A percentile compares a stretch with the other conserved stretches of the same genome.
Conservation (phyloP, 768 basidiomycete genomes). For the Naematelia aurantialba region DNA sequence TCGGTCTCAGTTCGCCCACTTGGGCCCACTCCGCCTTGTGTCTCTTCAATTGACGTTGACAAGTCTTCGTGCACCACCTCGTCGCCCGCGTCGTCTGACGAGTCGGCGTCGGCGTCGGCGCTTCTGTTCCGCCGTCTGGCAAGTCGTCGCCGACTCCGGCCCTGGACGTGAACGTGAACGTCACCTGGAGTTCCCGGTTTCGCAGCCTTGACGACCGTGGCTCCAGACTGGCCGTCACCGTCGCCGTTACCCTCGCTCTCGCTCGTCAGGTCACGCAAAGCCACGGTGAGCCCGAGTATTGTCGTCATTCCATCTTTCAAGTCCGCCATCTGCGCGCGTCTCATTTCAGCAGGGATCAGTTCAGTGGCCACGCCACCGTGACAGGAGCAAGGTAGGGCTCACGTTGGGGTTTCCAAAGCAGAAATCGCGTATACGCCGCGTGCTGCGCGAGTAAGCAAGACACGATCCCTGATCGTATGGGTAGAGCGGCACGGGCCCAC, state of each 20-base stretch:
- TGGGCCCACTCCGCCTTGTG: too few relatives aligned
- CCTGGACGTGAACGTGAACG: slow-evolving; percentile 5
- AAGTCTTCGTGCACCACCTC: too few relatives aligned
- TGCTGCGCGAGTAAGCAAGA: slow-evolving; percentile 11
- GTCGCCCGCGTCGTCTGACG: slow-evolving; percentile 4
- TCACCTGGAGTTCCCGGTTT: not conserved
- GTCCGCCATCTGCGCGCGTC: slow-evolving; percentile 21
- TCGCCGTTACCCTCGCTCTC: not conserved
- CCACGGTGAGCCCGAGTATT: slow-evolving; percentile 18
- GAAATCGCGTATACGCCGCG: slow-evolving; percentile 20
- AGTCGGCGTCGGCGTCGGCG: slow-evolving; percentile 1
- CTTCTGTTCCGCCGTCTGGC: not conserved
- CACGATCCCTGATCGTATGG: not conserved
- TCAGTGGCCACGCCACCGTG: too few relatives aligned
- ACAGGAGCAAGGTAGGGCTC: too few relatives aligned
- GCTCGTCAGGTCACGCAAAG: slow-evolving; percentile 2
- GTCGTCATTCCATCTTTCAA: slow-evolving; percentile 19
- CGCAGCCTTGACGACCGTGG: too few relatives aligned
- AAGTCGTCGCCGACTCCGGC: slow-evolving; percentile 6
- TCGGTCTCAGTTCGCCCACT: too few relatives aligned
- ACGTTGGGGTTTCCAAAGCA: slow-evolving; percentile 8
- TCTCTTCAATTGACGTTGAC: too few relatives aligned
- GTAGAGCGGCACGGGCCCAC: slow-evolving; percentile 1
- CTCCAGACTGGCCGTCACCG: not conserved
- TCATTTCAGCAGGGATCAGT: too few relatives aligned